Evolutionary conservation across 176 grass and related monocot genomes (phyloP), one percentile per base, ranked within the genome.

Genomic region (Avena sativa): DNA sequence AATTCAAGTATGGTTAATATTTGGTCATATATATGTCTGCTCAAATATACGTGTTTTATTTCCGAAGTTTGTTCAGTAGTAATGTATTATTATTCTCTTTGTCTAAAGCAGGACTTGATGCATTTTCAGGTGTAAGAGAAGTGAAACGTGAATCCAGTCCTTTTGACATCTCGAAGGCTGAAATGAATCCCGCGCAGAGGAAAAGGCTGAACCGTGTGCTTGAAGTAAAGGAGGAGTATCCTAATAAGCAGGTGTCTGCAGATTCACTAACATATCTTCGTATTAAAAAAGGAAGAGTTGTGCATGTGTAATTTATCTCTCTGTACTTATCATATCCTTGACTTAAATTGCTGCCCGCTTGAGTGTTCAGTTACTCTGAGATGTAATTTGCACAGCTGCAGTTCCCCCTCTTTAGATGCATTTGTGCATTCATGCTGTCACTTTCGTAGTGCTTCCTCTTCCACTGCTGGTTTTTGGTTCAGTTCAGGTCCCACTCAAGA

Each of bases 161-260:
- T 68, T 79, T 56, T 88, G 76, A 72, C 38, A 17, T 43, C 38
- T 57, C 71, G 49, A 79, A 70, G 21, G 17, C 25, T 28, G 81
- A 87, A 73, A 34, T 12, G 5, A 48, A 49, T 71, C 82, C 81
- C 9, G 6, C 70, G 78, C 79, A 88, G 77, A 92, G 69, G 72
- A 95, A 87, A 90, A 87, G 84, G 71, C 44, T 87, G 49, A 87
- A 91, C 25, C 81, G 19, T n/a, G 80, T 28, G 10, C 56, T 92
- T 32, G 71, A 89, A 82, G 66, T 85, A 72, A 55, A 79, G 38
- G 21, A 14, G 50, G 77, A 85, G 49, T 69, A 81, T 79, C 25
- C 36, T 61, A 87, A 70, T 56, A 81, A 84, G 64, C 83, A 91
- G 81, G 58, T 83, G 26, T 4, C 77, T 85, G 34, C n/a, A 71